Base-by-base conservation (phyloP, 441 rosid genomes). In the Adansonia madagascariensis region DNA sequence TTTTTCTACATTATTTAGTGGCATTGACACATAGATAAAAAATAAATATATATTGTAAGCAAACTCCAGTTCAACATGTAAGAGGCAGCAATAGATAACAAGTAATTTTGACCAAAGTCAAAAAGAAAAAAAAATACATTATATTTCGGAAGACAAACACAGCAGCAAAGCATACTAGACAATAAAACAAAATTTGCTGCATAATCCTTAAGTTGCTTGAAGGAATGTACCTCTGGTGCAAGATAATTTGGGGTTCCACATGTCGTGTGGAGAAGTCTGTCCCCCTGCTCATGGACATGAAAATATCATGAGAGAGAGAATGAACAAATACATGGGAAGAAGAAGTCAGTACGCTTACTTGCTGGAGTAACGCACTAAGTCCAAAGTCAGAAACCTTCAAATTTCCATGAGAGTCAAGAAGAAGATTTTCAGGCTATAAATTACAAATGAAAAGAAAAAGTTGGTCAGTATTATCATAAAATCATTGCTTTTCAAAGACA, bases 201-300 rank as follows among this genome's bases (percentile, higher is more conserved):
- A 81, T 62, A 74, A 57, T 73, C 47, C 56, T 20, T 35, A 78
- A 72, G 67, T 78, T 55, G 63, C 50, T 59, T 22, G 27, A 17
- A 15, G 18, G 35, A 46, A 20, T 74, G 53, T 88, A 90, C 97
- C 93, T 96, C 98, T 31, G 99, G 99, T 57, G 98, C 99, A 73
- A 92, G 89, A 79, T 96, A 96, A 88, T 96, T 96, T 17, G 99
- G 98, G 71, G 97, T 96, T 83, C 99, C 99, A 83, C 99, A 96
- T 18, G 95, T 89, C 10, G 99, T 96, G 62, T 83, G 93, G 77
- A 94, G 89, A 82, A 96, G 92, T 71, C 82, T 84, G 80, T 82
- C 92, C 61, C 95, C 95, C 97, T 92, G 78, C 65, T 66, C 78
- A 82, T 74, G 59, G 52, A 74, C 17, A 57, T 57, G 27, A 57